Evolutionary conservation across 805 yeast genomes (phyloP).

Genomic region (Candida saitoana): DNA sequence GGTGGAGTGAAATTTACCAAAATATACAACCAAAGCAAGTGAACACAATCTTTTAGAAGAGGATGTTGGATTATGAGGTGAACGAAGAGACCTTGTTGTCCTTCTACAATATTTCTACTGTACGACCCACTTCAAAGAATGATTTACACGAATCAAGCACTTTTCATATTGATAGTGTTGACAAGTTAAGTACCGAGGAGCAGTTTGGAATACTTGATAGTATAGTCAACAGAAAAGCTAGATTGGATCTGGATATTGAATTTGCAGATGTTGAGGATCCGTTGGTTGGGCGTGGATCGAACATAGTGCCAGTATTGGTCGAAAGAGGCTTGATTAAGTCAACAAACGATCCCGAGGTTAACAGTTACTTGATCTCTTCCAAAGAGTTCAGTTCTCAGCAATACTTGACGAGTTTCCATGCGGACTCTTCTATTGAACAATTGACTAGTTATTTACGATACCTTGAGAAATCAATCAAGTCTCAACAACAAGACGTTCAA

Average conservation of each 20-base stretch:
- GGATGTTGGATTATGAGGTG: constrained; percentile 31
- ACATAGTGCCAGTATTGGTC: constrained; percentile 25
- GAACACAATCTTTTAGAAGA: background rate
- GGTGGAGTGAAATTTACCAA: too few relatives aligned
- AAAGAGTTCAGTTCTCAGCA: constrained; percentile 33
- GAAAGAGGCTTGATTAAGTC: constrained; percentile 21
- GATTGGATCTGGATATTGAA: background rate
- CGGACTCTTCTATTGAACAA: constrained; percentile 34
- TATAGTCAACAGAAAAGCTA: constrained; percentile 16
- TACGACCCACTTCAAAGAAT: constrained; percentile 17
- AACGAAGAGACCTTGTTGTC: constrained; percentile 22
- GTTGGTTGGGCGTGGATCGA: constrained; percentile 25
- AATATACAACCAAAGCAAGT: background rate
- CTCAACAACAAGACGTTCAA: constrained; percentile 34
- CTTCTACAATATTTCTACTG: constrained; percentile 26
- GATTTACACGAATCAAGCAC: constrained; percentile 15
- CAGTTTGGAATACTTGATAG: constrained; percentile 28
- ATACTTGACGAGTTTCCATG: constrained; percentile 34
- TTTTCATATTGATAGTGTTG: constrained; percentile 16
- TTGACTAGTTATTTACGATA: constrained; percentile 24
- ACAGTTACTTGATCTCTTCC: constrained; percentile 32
- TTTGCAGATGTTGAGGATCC: constrained; percentile 30
- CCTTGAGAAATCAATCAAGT: constrained; percentile 31
- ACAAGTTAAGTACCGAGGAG: constrained; percentile 20
- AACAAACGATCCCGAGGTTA: constrained; percentile 26